Base-by-base conservation (phyloP, 2,329 filamentous ascomycete genomes). In the Sarocladium strictum region DNA sequence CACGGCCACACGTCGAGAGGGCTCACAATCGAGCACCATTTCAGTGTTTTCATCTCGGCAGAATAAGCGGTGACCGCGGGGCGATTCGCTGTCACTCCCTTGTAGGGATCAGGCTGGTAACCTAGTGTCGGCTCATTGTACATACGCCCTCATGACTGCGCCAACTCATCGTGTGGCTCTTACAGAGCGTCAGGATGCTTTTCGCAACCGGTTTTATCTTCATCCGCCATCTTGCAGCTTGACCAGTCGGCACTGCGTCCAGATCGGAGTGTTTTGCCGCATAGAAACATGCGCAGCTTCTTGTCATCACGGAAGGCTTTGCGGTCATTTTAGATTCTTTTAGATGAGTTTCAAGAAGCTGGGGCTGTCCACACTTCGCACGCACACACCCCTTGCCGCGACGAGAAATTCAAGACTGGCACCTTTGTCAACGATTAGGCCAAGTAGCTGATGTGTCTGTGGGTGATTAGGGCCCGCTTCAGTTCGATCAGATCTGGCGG, bases 261-360 rank as follows among this genome's bases (percentile, higher is more conserved):
- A 24, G 43, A 49, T 49, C 43, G 43, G 43, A 49, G 24, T 49
- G 43, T 49, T 49, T 49, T 49, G 23, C 43, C 43, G 43, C 43
- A 49, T 49, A 21, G 26, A 49, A 49, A 49, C 43, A 49, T 49
- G 43, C 12, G 43, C 17, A 9, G 19, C 10, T 23, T n/a, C 24
- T 15, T n/a, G n/a, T 23, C 26, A 19, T 29, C 14, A 32, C 21
- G 43, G n/a, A n/a, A 17, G 26, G 37, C 23, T 19, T 29, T 29
- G 23, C 43, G 43, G 43, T 49, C 23, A 49, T 49, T 45, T 49
- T 49, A 49, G 26, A 24, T 23, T 27, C 21, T 19, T 32, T 49
- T 49, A n/a, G 43, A 49, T 11, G 21, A 27, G 43, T 49, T 49
- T 49, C 43, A 49, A 49, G 43, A 45, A 49, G 43, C 43, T 49